Evolutionary conservation across 164 flowering plant species (phyloP), one percentile per base, ranked within the genome.

Genomic region (Berberis vulgaris): DNA sequence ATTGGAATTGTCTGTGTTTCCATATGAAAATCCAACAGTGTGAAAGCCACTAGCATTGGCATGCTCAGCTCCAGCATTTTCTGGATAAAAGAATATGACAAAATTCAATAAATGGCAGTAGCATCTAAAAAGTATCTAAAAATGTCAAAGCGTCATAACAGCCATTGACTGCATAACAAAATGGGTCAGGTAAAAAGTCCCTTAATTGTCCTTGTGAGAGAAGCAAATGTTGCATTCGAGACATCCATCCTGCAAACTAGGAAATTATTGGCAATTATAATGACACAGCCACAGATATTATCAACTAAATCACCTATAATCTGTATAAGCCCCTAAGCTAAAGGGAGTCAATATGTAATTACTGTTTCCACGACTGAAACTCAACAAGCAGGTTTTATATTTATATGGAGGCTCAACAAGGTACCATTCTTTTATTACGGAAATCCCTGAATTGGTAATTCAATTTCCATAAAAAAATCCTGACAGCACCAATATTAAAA

Each of bases 21-120:
- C 93, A 82, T 91, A 94, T 11, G 97, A 81, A 68, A 88, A 88
- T 41, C 76, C 77, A 77, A 94, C 91, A 64, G 87, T 75, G 56
- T 64, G 69, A 73, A 78, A 88, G 57, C 70, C 77, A 62, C 74
- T 75, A 64, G 69, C 72, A 69, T 60, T 64, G 10, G 43, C 71
- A 7, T 42, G 57, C 50, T 71, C 74, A 7, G 59, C 74, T 65
- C 66, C 82, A 63, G 71, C 66, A 61, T 77, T 76, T 55, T 75
- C 91, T 82, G 83, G 45, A 75, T 50, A 57, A 43, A 40, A 59
- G 46, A 69, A 76, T 6, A 49, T 9, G 12, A 8, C 12, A 8
- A 7, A 4, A 49, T 52, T 6, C 10, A 39, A 4, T 43, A n/a
- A 54, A 58, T 60, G 47, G 41, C 62, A 52, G 65, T 39, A 58